A percentile compares a stretch with the other conserved stretches of the same genome.
Conservation (phyloP, 176 grass and related monocot species). For the Lolium perenne region DNA sequence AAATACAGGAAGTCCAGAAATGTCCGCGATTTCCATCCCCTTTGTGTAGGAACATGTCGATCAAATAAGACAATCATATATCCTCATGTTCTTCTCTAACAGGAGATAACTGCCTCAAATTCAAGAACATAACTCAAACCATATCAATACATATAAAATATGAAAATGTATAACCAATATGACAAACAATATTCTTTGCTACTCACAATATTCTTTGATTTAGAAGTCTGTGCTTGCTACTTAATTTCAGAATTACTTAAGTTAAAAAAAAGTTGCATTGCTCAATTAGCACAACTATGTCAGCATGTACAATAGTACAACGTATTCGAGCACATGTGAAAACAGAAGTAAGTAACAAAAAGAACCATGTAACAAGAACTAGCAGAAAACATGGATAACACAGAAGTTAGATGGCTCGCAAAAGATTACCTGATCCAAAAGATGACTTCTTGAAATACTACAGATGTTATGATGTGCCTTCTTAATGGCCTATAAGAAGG, state of each 20-base stretch:
- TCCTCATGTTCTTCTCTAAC: conserved; percentile 16
- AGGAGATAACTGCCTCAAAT: background rate
- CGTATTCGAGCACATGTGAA: too few species aligned
- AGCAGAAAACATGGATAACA: background rate
- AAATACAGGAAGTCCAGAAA: background rate
- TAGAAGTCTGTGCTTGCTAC: background rate
- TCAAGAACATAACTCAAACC: background rate
- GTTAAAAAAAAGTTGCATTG: background rate
- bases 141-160: background rate
- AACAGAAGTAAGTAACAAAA: too few species aligned
- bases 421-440: background rate
- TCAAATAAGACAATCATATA: background rate
- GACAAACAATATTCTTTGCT: background rate
- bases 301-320: too few species aligned
- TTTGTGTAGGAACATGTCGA: background rate
- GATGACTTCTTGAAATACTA: background rate
- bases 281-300: too few species aligned
- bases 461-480: background rate
- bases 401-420: background rate
- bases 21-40: background rate
- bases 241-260: background rate
- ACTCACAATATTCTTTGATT: background rate
- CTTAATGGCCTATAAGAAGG: conserved; percentile 11
- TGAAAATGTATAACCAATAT: background rate
- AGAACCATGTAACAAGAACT: background rate